Base-by-base conservation (phyloP, 768 basidiomycete genomes). In the Lyophyllum decastes region DNA sequence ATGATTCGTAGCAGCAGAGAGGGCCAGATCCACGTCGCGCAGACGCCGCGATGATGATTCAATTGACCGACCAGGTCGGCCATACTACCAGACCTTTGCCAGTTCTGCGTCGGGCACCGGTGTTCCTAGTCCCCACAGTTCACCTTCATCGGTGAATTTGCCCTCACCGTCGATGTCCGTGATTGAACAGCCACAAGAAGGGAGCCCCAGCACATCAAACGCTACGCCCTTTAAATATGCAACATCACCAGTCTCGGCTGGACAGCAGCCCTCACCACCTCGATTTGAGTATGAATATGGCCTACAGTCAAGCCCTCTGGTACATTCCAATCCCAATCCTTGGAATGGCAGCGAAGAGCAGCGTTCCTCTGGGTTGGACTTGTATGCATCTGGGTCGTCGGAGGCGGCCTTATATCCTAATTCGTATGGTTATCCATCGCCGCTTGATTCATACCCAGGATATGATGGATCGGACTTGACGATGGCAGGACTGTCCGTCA, bases 1-100 rank as follows among this genome's bases (percentile, higher is more conserved):
- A 68, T 52, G 35, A 53, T 56, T 38, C 59, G 12, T 60, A 78
- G 76, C 77, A 75, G 86, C 84, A 26, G 84, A 86, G 61, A 81
- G 90, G 59, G 88, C 90, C 45, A 78, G 90, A 62, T 92, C 90
- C 43, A 81, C 87, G 1, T 92, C 90, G 40, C 86, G 90, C 48
- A 85, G 83, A 70, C 85, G 90, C 16, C 85, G 78, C 56, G 88
- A 90, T 62, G 90, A 91, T 59, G 78, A 78, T 35, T 68, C 40
- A 10, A n/a, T 79, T 4, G 81, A 86, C 47, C 79, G 79, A 34
- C 60, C 68, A 24, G 60, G 74, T 6, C 64, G 73, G 12, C 68
- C 78, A 1, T 85, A 78, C 62, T 82, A 83, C 60, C 83, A 82
- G 38, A 78, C 79, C 27, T 86, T 86, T 63, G 77, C 83, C 4